phyloP scores from a whole-genome alignment of 139 green algal species.

The Spirogloea muscicola region DNA sequence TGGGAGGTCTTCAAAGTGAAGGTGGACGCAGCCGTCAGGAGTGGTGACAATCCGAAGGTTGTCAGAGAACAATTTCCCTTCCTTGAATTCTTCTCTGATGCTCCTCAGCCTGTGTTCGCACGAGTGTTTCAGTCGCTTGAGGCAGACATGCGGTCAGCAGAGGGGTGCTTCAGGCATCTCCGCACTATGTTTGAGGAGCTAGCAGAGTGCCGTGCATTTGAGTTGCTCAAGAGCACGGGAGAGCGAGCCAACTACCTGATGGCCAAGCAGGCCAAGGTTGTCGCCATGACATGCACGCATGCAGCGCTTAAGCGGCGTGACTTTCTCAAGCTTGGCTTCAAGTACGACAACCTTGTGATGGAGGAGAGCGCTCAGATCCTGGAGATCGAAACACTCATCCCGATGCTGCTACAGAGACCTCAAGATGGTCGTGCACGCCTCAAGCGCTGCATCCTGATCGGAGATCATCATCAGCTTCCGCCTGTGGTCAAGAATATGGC shows the following conservation, averaged over 20 bases:
- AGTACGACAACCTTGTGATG: slow-evolving; percentile 98
- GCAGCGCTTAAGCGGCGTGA: slow-evolving; percentile 91
- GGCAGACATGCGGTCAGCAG: slow-evolving; percentile 62
- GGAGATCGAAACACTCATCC: slow-evolving; percentile 99
- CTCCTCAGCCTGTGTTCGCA: slow-evolving; percentile 52
- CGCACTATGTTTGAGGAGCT: slow-evolving; percentile 86
- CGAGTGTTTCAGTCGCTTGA: slow-evolving; percentile 47
- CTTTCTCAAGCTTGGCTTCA: slow-evolving; percentile 90
- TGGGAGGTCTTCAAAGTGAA: slow-evolving; percentile 39
- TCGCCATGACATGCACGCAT: slow-evolving; percentile 99
- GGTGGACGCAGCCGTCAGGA: neutral
- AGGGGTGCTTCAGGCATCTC: slow-evolving; percentile 86
- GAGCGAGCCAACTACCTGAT: slow-evolving; percentile 93
- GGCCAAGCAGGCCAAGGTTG: slow-evolving; percentile 93
- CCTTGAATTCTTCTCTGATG: slow-evolving; percentile 81
- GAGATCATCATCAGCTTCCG: slow-evolving; percentile 96
- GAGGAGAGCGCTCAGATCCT: slow-evolving; percentile 96
- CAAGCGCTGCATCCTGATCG: slow-evolving; percentile 86
- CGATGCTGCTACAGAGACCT: slow-evolving; percentile 68
- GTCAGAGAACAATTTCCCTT: slow-evolving; percentile 86
- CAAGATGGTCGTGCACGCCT: slow-evolving; percentile 61
- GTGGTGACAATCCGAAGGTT: slow-evolving; percentile 9
- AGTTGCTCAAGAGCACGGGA: slow-evolving; percentile 81
- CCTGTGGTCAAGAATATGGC: slow-evolving; percentile 97
- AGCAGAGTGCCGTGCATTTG: slow-evolving; percentile 92